Percentiles rank a stretch among this genome's conserved stretches.
Evolutionary conservation across 148 eudicot genomes (phyloP).

Genomic region (Cornus controversa): DNA sequence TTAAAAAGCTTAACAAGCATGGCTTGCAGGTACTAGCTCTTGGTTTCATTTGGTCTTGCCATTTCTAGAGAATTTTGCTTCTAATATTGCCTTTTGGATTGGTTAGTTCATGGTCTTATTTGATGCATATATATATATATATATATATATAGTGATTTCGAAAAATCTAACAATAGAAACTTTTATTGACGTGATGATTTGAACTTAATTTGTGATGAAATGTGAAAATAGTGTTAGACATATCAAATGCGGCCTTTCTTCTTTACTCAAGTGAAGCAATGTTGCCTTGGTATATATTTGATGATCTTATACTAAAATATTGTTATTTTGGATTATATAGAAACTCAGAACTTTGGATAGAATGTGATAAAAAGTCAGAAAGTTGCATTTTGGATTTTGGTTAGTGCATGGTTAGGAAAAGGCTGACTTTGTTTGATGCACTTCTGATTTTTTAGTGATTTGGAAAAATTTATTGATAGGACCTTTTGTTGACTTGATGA

Average conservation of each 20-base stretch:
- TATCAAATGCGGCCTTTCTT: neutral
- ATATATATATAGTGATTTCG: neutral
- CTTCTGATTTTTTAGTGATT: neutral
- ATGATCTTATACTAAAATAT: neutral
- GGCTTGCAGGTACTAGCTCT: conserved; percentile 54
- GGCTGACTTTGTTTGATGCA: neutral
- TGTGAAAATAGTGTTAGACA: neutral
- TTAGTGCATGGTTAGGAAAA: neutral
- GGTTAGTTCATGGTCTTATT: neutral
- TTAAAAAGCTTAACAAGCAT: conserved; percentile 62
- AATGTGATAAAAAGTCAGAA: neutral
- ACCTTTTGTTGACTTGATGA: neutral
- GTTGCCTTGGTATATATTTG: neutral
- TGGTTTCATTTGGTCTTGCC: neutral
- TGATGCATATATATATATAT: neutral
- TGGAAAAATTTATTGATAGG: neutral
- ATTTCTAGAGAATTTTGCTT: neutral
- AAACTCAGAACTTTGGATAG: neutral
- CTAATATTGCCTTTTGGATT: neutral
- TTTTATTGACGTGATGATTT: neutral
- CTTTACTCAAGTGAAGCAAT: neutral
- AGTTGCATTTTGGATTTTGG: neutral
- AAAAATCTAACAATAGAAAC: neutral
- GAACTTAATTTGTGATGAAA: neutral
- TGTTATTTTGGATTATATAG: neutral